phyloP scores from a whole-genome alignment of 352 stramenopile genomes.

The Phytopythium mirpurense region DNA sequence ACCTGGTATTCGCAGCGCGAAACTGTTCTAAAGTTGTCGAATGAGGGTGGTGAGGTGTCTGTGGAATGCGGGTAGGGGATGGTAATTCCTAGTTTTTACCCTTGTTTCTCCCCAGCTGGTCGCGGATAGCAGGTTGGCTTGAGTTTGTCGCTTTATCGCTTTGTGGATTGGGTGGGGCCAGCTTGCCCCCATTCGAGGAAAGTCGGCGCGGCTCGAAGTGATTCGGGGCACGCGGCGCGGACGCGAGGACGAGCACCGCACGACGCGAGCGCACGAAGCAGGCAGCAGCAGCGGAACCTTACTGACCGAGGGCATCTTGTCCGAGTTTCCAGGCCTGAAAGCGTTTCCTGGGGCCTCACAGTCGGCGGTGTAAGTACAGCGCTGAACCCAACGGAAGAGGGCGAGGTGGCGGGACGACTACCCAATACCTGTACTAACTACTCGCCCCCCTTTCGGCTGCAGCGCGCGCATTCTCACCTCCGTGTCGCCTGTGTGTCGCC shows the following conservation, averaged over 20 bases:
- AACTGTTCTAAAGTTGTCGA: too few species aligned
- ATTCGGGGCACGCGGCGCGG: neutral
- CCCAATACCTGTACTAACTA: too few species aligned
- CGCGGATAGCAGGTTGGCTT: neutral
- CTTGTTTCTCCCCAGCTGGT: neutral
- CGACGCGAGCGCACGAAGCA: neutral
- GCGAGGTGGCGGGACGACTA: too few species aligned
- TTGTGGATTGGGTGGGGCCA: neutral
- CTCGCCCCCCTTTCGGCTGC: neutral
- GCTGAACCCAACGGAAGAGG: slow-evolving; percentile 2
- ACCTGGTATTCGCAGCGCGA: too few species aligned
- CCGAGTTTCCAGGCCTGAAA: neutral
- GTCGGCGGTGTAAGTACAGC: neutral
- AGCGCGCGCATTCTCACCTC: neutral
- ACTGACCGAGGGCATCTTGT: neutral
- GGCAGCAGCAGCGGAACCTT: neutral
- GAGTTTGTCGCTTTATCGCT: neutral
- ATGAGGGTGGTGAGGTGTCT: neutral
- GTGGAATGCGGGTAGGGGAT: neutral
- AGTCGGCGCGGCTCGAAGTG: neutral
- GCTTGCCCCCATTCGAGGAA: slow-evolving; percentile 7
- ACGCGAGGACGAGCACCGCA: neutral
- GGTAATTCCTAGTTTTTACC: too few species aligned
- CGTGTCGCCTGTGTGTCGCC: too few species aligned
- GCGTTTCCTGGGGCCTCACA: neutral